Evolutionary conservation across 2,329 filamentous ascomycete genomes (phyloP).

Genomic region (Lomentospora prolificans): DNA sequence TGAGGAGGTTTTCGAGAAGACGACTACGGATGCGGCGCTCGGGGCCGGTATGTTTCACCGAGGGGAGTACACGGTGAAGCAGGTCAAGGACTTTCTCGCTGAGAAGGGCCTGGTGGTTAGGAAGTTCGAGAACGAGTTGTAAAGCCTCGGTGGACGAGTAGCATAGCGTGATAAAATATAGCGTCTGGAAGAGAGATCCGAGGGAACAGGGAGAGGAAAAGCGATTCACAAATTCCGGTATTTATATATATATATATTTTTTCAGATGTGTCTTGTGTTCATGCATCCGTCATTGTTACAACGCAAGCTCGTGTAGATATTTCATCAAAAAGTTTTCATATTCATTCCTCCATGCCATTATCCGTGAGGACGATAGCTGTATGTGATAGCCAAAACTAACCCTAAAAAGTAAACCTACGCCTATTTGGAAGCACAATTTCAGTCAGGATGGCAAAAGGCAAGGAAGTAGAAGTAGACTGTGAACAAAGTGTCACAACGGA

Average conservation of each 20-base stretch:
- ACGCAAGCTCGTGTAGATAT: no score
- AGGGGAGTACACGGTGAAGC: constrained; percentile 85
- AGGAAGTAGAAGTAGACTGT: no score
- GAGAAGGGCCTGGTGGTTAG: constrained; percentile 68
- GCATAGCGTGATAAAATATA: not conserved
- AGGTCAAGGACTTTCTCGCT: constrained; percentile 79
- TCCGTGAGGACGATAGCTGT: no score
- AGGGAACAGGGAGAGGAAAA: not conserved
- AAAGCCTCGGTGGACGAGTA: constrained; percentile 6
- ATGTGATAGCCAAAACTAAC: no score
- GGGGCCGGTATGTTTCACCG: constrained; percentile 98
- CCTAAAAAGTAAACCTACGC: no score
- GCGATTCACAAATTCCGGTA: no score
- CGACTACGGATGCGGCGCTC: constrained; percentile 80
- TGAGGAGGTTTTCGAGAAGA: constrained; percentile 77
- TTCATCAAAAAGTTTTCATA: no score
- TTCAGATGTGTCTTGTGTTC: not conserved
- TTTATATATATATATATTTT: not conserved
- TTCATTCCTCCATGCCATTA: no score
- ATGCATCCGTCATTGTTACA: no score
- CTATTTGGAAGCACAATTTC: no score
- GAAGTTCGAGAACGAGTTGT: constrained; percentile 55
- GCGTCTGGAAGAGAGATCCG: not conserved
- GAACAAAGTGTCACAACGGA: no score
- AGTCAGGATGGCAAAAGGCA: no score